Conservation (phyloP, 495 filamentous ascomycete genomes). For the Xylaria castorea region DNA sequence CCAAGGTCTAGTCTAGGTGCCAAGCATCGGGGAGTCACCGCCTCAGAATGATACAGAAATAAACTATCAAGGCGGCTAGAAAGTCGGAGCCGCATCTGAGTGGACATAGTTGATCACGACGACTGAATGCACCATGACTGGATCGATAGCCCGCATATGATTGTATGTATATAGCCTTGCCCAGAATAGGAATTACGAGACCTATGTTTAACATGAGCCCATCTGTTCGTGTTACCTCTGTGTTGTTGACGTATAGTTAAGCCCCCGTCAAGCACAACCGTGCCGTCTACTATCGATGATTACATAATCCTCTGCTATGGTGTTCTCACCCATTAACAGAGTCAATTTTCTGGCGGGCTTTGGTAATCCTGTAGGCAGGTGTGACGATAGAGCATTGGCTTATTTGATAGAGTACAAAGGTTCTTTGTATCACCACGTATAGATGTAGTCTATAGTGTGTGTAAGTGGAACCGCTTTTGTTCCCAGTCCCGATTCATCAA, state of each 20-base stretch:
- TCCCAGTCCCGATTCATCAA: background rate
- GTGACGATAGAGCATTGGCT: background rate
- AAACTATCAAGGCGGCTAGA: background rate
- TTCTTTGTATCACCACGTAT: background rate
- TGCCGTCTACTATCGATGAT: background rate
- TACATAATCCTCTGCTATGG: background rate
- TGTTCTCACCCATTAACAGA: background rate
- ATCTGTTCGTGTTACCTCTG: background rate
- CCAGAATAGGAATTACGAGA: background rate
- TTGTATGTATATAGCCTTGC: background rate
- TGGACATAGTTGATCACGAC: background rate
- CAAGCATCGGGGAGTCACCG: background rate
- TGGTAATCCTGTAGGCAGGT: background rate
- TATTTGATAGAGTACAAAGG: background rate
- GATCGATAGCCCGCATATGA: background rate
- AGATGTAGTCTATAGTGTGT: background rate
- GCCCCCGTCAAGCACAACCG: background rate
- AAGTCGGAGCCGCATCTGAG: background rate
- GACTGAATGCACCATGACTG: background rate
- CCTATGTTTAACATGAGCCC: background rate
- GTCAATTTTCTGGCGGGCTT: background rate
- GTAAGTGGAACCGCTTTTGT: background rate
- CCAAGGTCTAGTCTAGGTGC: background rate
- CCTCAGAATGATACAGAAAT: conserved; percentile 4
- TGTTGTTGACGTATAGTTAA: background rate